These are phyloP conservation scores for Cladophialophora immunda DNA, from an alignment of 2,329 filamentous ascomycete species.

Conservation along the genomic window DNA sequence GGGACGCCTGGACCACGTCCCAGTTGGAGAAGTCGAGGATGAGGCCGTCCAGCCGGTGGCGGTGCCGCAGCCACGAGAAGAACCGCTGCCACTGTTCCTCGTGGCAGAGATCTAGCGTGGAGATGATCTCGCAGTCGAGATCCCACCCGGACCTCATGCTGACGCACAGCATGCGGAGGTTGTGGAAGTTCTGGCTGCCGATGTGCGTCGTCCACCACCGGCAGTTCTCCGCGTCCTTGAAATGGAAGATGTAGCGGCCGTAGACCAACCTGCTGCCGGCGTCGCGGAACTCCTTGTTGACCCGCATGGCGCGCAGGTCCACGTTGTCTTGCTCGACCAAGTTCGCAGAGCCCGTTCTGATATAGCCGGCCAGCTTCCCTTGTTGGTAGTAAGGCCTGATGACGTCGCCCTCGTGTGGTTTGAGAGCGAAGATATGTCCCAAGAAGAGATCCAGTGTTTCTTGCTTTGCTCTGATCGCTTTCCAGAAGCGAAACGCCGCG, in stretches of 20 bases:
- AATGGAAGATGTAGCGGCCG: constrained; percentile 27
- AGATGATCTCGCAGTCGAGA: not conserved
- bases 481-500: constrained; percentile 8
- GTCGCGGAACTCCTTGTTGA: constrained; percentile 31
- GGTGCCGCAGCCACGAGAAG: constrained; percentile 24
- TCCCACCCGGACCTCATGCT: constrained; percentile 31
- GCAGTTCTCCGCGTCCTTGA: constrained; percentile 29
- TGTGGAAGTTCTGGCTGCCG: constrained; percentile 29
- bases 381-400: constrained; percentile 29
- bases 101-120: constrained; percentile 19
- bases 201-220: constrained; percentile 36
- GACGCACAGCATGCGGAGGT: constrained; percentile 20
- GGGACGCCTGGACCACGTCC: not conserved
- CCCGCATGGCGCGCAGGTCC: constrained; percentile 24
- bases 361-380: constrained; percentile 31
- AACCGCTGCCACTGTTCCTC: constrained; percentile 34
- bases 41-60: constrained; percentile 24
- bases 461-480: not conserved
- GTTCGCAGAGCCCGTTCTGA: constrained; percentile 9
- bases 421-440: constrained; percentile 17
- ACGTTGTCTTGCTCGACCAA: constrained; percentile 32
- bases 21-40: constrained; percentile 26
- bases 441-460: constrained; percentile 10
- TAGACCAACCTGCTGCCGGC: constrained; percentile 26
- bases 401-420: not conserved